Evolutionary conservation across 2,329 filamentous ascomycete genomes (phyloP), one percentile per base, ranked within the genome.

Genomic region (Coleophoma eucalyptorum): DNA sequence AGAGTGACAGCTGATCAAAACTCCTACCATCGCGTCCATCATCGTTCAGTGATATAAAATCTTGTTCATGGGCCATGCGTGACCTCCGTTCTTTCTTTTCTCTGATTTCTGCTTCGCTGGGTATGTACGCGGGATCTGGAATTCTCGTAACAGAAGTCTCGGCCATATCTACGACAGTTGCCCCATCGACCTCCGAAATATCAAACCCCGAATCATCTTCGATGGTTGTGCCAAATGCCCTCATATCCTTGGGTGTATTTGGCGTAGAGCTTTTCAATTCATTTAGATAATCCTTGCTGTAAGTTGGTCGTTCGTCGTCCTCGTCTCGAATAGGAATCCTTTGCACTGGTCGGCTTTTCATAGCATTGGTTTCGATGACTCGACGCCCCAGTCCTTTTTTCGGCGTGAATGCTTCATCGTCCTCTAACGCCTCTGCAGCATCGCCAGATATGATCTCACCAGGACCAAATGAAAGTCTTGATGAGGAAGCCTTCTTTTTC

Each of bases 21-120:
- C 54, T 69, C 7, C 69, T 64, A 26, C 64, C 63, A 18, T 72
- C 69, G 44, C 78, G 75, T n/a, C 79, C 78, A n/a, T 76, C 76
- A 33, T 79, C 81, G 50, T 82, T 76, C 0, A 90, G 72, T 0
- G 84, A 82, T 42, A 90, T 79, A 62, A 83, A 88, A 49, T 86
- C 83, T 45, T 88, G 71, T 61, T 91, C 84, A 48, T 83, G 78
- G 0, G 91, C 92, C 11, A 95, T 69, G 1, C 93, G 84, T n/a
- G 87, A 87, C 15, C 93, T 82, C 2, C 94, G 83, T 53, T 90
- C 89, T 69, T 97, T 97, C 73, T 92, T 95, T 69, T 96, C 92
- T 26, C 80, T 81, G 46, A 97, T 96, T 64, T 97, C 89, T 2
- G 87, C 82, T 54, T 92, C 87, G 2, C 87, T 91, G 3, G 93